Percentiles rank a stretch among this genome's conserved stretches.
Evolutionary conservation across 23 red algal species (phyloP).

Genomic region (Gracilaria domingensis): DNA sequence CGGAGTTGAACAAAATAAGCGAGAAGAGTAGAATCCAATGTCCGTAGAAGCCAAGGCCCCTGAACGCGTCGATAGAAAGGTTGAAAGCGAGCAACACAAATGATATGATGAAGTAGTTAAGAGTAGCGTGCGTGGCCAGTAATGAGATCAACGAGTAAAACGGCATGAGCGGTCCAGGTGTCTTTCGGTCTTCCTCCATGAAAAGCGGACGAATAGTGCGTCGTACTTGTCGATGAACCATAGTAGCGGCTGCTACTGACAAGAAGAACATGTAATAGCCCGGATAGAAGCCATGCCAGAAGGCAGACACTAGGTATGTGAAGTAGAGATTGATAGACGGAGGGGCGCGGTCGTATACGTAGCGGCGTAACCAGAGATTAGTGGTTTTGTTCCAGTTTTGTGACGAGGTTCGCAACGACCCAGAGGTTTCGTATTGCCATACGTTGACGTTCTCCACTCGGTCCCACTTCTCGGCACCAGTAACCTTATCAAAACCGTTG

Average conservation of each 20-base stretch:
- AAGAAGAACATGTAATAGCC: slow-evolving; percentile 99
- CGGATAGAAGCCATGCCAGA: slow-evolving; percentile 99
- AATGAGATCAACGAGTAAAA: slow-evolving; percentile 60
- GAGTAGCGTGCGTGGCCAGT: slow-evolving; percentile 68
- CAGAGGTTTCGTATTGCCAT: slow-evolving; percentile 84
- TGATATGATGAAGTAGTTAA: slow-evolving; percentile 98
- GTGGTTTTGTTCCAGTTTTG: slow-evolving; percentile 99
- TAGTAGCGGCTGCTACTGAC: slow-evolving; percentile 77
- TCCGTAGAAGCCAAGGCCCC: slow-evolving; percentile 75
- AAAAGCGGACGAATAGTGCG: slow-evolving; percentile 75
- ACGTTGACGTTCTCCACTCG: slow-evolving; percentile 91
- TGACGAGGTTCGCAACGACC: slow-evolving; percentile 80
- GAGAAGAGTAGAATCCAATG: slow-evolving; percentile 71
- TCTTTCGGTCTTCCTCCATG: slow-evolving; percentile 64
- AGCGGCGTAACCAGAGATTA: slow-evolving; percentile 95
- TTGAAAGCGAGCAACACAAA: slow-evolving; percentile 92
- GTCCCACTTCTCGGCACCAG: slow-evolving; percentile 74
- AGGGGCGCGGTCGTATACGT: slow-evolving; percentile 91
- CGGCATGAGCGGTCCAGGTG: slow-evolving; percentile 58
- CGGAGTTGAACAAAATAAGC: slow-evolving; percentile 74
- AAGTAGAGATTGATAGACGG: slow-evolving; percentile 90
- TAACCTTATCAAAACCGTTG: slow-evolving; percentile 78
- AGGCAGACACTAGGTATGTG: slow-evolving; percentile 93
- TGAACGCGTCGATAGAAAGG: slow-evolving; percentile 67
- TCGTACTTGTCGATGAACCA: slow-evolving; percentile 85